Evolutionary conservation across 495 filamentous ascomycete genomes (phyloP).

Genomic region (Entonaema liquescens): DNA sequence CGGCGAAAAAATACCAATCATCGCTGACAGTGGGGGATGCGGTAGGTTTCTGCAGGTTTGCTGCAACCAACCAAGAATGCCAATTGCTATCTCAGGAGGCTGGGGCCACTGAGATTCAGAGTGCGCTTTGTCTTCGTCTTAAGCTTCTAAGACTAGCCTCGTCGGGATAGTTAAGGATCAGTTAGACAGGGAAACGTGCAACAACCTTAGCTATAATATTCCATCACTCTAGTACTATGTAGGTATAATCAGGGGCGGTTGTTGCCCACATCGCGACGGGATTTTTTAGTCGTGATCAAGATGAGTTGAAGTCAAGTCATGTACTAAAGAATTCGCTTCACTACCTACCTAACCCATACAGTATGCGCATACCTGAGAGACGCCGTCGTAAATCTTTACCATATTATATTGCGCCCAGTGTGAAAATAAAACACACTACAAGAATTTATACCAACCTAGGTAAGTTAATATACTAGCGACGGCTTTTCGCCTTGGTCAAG

Average conservation of each 20-base stretch:
- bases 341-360: not conserved
- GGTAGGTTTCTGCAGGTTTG: constrained; percentile 14
- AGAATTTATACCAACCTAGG: not conserved
- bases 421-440: no score
- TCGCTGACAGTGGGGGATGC: constrained; percentile 3
- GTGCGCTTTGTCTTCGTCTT: constrained; percentile 17
- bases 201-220: constrained; percentile 11
- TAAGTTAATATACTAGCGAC: not conserved
- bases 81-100: constrained; percentile 31
- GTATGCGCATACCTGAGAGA: no score
- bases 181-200: constrained; percentile 13
- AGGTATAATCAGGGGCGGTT: constrained; percentile 24
- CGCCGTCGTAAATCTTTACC: no score
- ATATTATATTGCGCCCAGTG: no score
- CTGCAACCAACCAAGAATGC: constrained; percentile 32
- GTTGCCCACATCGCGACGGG: not conserved
- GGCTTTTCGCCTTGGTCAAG: no score
- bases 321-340: not conserved
- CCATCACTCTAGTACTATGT: constrained; percentile 1
- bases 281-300: not conserved
- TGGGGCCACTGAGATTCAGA: constrained; percentile 19
- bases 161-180: constrained; percentile 17
- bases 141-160: constrained; percentile 19
- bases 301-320: constrained; percentile 10
- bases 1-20: constrained; percentile 37